Evolutionary conservation across 805 yeast species (phyloP), one percentile per base, ranked within the genome.

Genomic region (Wickerhamomyces hampshirensis): DNA sequence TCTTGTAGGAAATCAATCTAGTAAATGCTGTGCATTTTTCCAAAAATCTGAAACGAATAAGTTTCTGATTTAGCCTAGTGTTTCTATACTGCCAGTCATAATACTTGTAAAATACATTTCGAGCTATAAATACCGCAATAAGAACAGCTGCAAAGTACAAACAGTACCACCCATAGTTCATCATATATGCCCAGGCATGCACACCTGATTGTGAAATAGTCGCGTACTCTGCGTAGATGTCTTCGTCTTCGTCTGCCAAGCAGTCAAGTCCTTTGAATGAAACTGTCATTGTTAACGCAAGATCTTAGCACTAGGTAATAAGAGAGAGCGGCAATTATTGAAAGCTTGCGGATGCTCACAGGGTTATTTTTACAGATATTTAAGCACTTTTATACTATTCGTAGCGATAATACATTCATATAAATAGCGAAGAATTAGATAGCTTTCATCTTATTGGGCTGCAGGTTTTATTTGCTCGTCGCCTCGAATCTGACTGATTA

Each of bases 1-100:
- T 57, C 38, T 59, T 57, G 31, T 66, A 65, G 0, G 57, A 42
- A 4, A 64, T 16, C 13, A 35, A 50, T 43, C 71, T 50, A 15
- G 55, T 44, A 1, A 52, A n/a, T 2, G 68, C 65, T 1, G 48
- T 39, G 6, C 49, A 6, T 33, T 51, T 59, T 18, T 57, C 36
- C 5, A 38, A 14, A 2, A 39, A 2, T 5, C 16, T 24, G 5
- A 26, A 14, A 3, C 24, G 26, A 23, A 23, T 11, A 8, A 3
- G n/a, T 18, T 18, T 30, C 16, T 30, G 15, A 0, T 39, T 48
- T 8, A 40, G 14, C 32, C 32, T 36, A 9, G 35, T n/a, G 39
- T 48, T 50, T 32, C 54, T 40, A 23, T 40, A 42, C 3, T 27
- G 26, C 42, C 47, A 44, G 13, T 50, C 55, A 9, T 17, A 5